Conservation (phyloP, 257 asterid species). For the Lycium ferocissimum region DNA sequence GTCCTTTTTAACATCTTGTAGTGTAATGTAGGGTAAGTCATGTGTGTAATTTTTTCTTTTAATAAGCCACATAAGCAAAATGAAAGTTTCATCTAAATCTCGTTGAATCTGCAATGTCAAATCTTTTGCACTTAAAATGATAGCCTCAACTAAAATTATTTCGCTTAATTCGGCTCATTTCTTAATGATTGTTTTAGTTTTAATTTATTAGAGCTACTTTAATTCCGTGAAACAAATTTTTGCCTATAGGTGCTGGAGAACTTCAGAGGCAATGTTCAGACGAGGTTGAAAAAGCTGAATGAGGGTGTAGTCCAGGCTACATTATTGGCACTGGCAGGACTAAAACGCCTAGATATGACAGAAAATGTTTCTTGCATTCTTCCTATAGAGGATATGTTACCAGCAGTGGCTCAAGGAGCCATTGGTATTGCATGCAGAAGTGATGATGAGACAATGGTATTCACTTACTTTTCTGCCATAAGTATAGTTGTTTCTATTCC, state of each 20-base stretch:
- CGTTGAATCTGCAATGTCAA: not conserved
- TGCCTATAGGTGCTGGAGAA: slow-evolving; percentile 75
- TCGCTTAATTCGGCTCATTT: not conserved
- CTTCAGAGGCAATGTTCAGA: slow-evolving; percentile 94
- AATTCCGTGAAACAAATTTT: slow-evolving; percentile 13
- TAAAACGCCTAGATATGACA: slow-evolving; percentile 85
- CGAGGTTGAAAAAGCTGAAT: slow-evolving; percentile 76
- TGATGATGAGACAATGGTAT: slow-evolving; percentile 87
- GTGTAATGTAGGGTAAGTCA: not conserved
- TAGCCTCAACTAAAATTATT: not conserved
- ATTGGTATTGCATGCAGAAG: slow-evolving; percentile 92
- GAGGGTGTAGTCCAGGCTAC: slow-evolving; percentile 97
- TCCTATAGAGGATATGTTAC: slow-evolving; percentile 94
- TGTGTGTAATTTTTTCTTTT: not conserved
- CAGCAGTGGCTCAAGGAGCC: slow-evolving; percentile 99
- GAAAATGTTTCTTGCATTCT: slow-evolving; percentile 73
- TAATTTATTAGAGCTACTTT: not conserved
- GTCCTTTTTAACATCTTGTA: not conserved
- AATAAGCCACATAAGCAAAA: not conserved
- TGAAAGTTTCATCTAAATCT: not conserved
- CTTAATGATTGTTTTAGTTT: not conserved
- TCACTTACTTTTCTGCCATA: slow-evolving; percentile 7
- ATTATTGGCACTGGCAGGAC: slow-evolving; percentile 85
- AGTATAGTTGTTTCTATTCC: not conserved
- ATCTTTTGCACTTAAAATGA: not conserved